Evolutionary conservation across 2,329 filamentous ascomycete species (phyloP), one percentile per base, ranked within the genome.

Genomic region (Cladosporium sphaerospermum): DNA sequence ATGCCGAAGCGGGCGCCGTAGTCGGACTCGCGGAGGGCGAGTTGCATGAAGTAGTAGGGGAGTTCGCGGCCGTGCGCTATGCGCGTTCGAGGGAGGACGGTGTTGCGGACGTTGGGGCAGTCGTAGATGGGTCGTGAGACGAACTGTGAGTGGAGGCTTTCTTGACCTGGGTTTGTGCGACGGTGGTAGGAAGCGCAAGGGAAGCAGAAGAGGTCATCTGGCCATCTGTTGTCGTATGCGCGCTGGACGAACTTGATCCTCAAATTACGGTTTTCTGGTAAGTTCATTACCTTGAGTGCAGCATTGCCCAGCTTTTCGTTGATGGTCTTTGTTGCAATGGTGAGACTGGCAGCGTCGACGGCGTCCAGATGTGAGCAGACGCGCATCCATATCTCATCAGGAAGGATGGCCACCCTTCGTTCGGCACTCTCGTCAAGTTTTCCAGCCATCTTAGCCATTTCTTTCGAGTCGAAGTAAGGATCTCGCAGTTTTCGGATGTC

Each of bases 191-290:
- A 70, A 11, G 68, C 73, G 62, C 81, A 84, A 4, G 75, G 74
- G 61, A 81, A 80, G 64, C 81, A 84, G 51, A 83, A 73, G 6
- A 84, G 71, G 59, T 83, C 78, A 34, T 74, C 69, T 2, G 81
- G 80, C 14, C 81, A 68, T 13, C 71, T 63, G 10, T 67, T 62
- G 56, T 84, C 79, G 61, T 83, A 70, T 3, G 51, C 45, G 36
- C 33, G 16, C 32, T 46, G 61, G 4, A 84, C 70, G 61, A 84
- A 82, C 3, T 74, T 66, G 43, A 75, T 68, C 47, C 75, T 76
- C 54, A 77, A 64, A 4, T 70, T 58, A 42, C 65, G 66, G 58
- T 81, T 77, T 6, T 72, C 63, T 3, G 75, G 72, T 8, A 62
- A 52, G 19, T 71, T 63, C 31, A 79, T 65, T 4, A 59, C 64